Evolutionary conservation across 495 filamentous ascomycete species (phyloP), one percentile per base, ranked within the genome.

Genomic region (Aspergillus saccharolyticus): DNA sequence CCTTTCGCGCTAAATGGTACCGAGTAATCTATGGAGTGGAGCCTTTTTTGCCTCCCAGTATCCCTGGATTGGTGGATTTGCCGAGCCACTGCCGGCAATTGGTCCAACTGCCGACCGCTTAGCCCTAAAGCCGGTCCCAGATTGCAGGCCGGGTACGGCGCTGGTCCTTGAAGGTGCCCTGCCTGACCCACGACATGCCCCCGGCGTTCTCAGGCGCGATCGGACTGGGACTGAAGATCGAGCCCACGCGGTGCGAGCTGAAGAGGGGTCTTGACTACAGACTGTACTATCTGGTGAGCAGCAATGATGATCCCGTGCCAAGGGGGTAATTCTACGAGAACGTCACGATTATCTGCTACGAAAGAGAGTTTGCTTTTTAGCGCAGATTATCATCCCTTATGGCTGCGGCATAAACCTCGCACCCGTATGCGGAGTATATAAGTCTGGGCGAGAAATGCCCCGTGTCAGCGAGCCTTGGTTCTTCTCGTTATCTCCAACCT

Each of bases 91-190:
- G 24, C 21, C 17, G 15, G 45, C 24, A 19, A 62, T 62, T 62
- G 59, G 59, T 28, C 25, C 16, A 46, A 52, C 52, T 62, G 59
- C 59, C 59, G 59, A 62, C 45, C 44, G 50, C n/a, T n/a, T n/a
- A 59, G 42, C 53, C 53, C 45, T 24, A n/a, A n/a, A 19, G 21
- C 3, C n/a, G 12, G 7, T 20, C 14, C 14, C 16, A 9, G 47
- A 28, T n/a, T 30, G 47, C 10, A 18, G n/a, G 20, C 46, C 33
- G 21, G 43, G 44, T 24, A 16, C 19, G 14, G 33, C 33, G 33
- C 33, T 12, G 33, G 12, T 5, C 5, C 33, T 39, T 39, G 33
- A 12, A 12, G 33, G 12, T 10, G 33, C 14, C 33, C 33, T 39
- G 33, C 12, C 10, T 39, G 33, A 39, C 33, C 33, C 33, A 39